Evolutionary conservation across 139 green algal species (phyloP), one percentile per base, ranked within the genome.

Genomic region (Ostreobium quekettii): DNA sequence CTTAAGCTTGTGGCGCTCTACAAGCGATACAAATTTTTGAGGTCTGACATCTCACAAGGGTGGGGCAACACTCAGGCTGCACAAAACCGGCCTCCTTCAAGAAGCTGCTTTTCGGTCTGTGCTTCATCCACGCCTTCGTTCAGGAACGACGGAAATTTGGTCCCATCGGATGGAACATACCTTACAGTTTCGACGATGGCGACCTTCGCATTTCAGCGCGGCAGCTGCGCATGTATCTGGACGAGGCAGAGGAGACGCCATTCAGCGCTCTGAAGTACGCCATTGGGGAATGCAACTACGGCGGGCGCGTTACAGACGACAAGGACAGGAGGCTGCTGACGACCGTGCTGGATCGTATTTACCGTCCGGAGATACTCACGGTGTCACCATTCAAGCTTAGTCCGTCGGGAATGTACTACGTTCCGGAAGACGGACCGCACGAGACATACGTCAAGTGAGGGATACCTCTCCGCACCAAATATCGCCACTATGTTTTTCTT

Each of bases 91-190:
- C 31, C 4, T 60, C 72, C 19, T 86, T 89, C 80, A 89, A 89
- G 78, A 66, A 74, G 47, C 74, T 89, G 71, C 71, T 86, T 48
- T 86, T 87, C 53, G 80, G 82, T n/a, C 71, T 90, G 6, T 67
- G 60, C 53, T 88, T 86, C 75, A 61, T 89, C 46, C 83, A 89
- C 60, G 83, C 80, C 11, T 77, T 89, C 32, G 84, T 90, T 47
- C 80, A 85, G 66, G 83, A 93, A 71, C 79, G 86, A 3, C 72
- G 80, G 31, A 88, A 87, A 75, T 93, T 89, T 73, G 86, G 86
- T 4, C 83, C 86, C 31, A 86, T 93, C 59, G 86, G 86, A 5
- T 93, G 83, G 81, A 93, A 91, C 74, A 90, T 93, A 66, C 83
- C 85, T 0, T 91, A 91, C 63, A 80, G 87, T 68, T 93, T 93